Evolutionary conservation across 2,329 filamentous ascomycete species (phyloP).

Genomic region (Calonectria pseudoturangicola): DNA sequence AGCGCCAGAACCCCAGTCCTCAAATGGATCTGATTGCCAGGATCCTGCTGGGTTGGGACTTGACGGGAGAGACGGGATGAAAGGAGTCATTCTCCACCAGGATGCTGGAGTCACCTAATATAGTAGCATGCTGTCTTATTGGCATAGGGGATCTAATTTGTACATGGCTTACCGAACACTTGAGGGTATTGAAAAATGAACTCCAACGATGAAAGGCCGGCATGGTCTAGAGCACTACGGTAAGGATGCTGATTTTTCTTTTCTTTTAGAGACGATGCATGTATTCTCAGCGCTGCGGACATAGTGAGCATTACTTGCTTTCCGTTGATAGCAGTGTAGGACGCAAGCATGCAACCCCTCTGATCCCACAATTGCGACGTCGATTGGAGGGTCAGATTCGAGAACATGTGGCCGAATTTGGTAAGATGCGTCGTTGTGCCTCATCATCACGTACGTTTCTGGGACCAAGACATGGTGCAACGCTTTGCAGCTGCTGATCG

Average conservation of each 20-base stretch:
- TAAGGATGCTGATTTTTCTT: not conserved
- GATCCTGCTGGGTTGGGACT: conserved; percentile 20
- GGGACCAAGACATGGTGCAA: not conserved
- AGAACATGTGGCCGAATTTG: not conserved
- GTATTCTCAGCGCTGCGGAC: not conserved
- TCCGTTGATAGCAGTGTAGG: not conserved
- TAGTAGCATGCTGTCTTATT: conserved; percentile 2
- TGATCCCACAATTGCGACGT: not conserved
- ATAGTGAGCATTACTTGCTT: not conserved
- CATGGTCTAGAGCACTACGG: not conserved
- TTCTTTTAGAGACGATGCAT: not conserved
- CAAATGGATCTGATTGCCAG: conserved; percentile 31
- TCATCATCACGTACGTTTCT: not conserved
- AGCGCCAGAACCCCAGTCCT: conserved; percentile 9
- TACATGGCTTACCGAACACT: not conserved
- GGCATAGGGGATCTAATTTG: not conserved
- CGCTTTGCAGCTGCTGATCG: conserved; percentile 15
- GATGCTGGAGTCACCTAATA: conserved; percentile 15
- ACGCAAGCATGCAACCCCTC: conserved; percentile 1
- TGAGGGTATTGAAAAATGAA: not conserved
- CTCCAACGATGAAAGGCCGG: not conserved
- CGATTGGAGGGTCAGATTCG: conserved; percentile 18
- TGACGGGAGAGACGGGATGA: conserved; percentile 29
- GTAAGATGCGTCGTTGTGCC: not conserved
- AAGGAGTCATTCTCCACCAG: conserved; percentile 32